Evolutionary conservation across 257 asterid species (phyloP).

Genomic region (Capsicum baccatum): DNA sequence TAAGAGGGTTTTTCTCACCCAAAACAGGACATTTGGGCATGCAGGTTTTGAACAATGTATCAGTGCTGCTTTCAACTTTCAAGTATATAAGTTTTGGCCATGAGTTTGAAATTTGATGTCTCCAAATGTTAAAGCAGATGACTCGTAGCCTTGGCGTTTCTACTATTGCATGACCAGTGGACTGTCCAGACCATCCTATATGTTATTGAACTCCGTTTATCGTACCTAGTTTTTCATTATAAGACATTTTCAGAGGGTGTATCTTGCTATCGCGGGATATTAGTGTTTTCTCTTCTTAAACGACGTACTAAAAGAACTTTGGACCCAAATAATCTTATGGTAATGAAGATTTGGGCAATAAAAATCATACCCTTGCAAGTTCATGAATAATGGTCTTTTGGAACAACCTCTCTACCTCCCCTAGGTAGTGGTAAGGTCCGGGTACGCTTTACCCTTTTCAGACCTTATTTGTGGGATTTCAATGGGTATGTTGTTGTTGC

Average conservation of each 20-base stretch:
- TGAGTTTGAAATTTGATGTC: not conserved
- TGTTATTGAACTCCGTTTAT: not conserved
- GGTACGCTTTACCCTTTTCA: too few species aligned
- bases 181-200: not conserved
- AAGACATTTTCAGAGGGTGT: not conserved
- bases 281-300: too few species aligned
- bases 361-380: not conserved
- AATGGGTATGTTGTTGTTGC: too few species aligned
- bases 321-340: too few species aligned
- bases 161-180: not conserved
- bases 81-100: not conserved
- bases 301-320: too few species aligned
- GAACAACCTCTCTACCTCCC: too few species aligned
- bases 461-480: too few species aligned
- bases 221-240: not conserved
- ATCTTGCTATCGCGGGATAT: too few species aligned
- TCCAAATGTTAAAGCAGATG: not conserved
- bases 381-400: not conserved
- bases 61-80: not conserved
- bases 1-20: not conserved
- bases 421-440: too few species aligned
- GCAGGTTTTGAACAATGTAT: not conserved
- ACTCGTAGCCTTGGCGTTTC: not conserved
- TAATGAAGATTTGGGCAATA: too few species aligned
- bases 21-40: not conserved